Conservation (phyloP, 805 yeast genomes). For the Sugiyamaella marilandica region DNA sequence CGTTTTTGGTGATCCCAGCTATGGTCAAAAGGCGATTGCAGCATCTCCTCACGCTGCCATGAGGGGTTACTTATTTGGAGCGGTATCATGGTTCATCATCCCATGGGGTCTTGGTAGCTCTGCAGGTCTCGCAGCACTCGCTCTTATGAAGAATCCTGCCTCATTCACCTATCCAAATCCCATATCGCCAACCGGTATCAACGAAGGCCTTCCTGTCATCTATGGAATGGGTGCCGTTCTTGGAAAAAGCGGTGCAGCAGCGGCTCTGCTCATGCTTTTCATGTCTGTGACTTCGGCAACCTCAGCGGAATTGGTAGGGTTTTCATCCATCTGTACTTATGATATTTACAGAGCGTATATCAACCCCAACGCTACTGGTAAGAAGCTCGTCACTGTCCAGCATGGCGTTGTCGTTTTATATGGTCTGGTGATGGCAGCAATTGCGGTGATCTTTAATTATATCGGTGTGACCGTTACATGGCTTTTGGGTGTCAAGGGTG, state of each 20-base stretch:
- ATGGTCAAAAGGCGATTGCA: constrained; percentile 84
- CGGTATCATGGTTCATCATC: constrained; percentile 84
- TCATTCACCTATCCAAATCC: constrained; percentile 77
- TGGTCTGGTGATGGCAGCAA: constrained; percentile 68
- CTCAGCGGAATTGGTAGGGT: constrained; percentile 85
- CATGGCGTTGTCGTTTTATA: constrained; percentile 60
- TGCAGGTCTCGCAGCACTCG: constrained; percentile 78
- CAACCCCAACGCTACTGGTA: constrained; percentile 72
- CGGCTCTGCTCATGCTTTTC: constrained; percentile 69
- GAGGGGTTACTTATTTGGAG: constrained; percentile 84
- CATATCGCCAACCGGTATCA: constrained; percentile 60
- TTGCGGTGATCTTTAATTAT: constrained; percentile 73
- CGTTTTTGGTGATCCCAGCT: constrained; percentile 81
- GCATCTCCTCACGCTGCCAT: constrained; percentile 75
- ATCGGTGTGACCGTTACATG: constrained; percentile 83
- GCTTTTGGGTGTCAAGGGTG: constrained; percentile 81
- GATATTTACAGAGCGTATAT: constrained; percentile 78
- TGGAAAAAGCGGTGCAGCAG: constrained; percentile 85
- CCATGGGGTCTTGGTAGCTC: constrained; percentile 81
- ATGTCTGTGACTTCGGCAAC: constrained; percentile 91
- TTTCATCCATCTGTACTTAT: constrained; percentile 76
- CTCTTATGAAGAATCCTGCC: constrained; percentile 58
- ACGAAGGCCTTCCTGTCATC: constrained; percentile 62
- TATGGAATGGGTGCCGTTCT: constrained; percentile 75
- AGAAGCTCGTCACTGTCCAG: constrained; percentile 59